phyloP scores from a whole-genome alignment of 306 rosid species.

The Herpetospermum pedunculosum region DNA sequence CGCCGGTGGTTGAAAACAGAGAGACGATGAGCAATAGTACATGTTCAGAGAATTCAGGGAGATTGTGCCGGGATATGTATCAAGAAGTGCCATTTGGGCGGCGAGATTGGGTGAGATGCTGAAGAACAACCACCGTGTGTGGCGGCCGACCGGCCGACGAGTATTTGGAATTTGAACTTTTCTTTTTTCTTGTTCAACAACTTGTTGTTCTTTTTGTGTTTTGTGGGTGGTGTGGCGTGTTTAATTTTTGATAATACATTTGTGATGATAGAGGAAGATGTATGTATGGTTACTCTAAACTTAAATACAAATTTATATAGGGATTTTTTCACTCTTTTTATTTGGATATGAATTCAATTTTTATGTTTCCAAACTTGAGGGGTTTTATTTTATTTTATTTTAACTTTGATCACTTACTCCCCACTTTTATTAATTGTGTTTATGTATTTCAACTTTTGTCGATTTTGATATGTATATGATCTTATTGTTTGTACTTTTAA shows the following conservation, averaged over 20 bases:
- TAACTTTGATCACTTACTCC: no score
- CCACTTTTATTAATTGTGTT: no score
- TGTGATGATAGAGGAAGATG: background rate
- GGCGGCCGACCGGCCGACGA: background rate
- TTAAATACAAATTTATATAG: background rate
- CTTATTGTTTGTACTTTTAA: no score
- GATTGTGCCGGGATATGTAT: constrained; percentile 32
- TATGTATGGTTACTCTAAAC: background rate
- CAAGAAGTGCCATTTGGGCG: constrained; percentile 16
- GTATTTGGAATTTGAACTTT: background rate
- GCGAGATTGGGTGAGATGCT: constrained; percentile 18
- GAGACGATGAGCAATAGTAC: constrained; percentile 17
- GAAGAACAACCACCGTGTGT: background rate
- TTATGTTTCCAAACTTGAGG: no score
- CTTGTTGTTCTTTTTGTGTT: constrained; percentile 1
- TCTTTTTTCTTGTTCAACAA: background rate
- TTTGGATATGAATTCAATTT: no score
- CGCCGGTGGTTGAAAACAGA: constrained; percentile 30
- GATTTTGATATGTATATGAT: no score
- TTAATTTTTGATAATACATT: background rate
- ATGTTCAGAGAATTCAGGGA: constrained; percentile 35
- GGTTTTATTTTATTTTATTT: no score
- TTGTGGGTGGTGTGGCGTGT: background rate
- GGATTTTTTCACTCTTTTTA: no score
- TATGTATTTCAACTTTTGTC: no score